These are phyloP conservation scores for Leucogyrophana mollusca DNA, from an alignment of 768 basidiomycete species.

Conservation along the genomic window DNA sequence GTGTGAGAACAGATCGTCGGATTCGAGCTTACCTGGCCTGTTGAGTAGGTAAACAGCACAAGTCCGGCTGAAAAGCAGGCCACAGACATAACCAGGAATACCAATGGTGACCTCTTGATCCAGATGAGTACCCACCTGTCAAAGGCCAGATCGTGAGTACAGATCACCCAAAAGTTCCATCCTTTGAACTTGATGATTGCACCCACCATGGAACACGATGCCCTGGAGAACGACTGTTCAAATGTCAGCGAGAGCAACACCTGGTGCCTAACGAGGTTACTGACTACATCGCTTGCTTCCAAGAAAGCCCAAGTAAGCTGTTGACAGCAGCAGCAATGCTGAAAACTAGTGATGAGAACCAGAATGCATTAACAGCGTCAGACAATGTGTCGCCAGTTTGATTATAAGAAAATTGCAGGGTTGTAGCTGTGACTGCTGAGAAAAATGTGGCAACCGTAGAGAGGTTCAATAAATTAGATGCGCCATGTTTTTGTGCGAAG, in stretches of 20 bases:
- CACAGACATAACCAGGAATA: constrained; percentile 74
- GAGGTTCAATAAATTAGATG: constrained; percentile 66
- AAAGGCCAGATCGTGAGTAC: no score
- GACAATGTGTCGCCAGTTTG: constrained; percentile 31
- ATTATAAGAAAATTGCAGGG: constrained; percentile 63
- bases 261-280: constrained; percentile 26
- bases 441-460: constrained; percentile 80
- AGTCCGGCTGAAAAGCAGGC: constrained; percentile 74
- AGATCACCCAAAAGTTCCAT: no score
- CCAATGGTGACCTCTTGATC: constrained; percentile 78
- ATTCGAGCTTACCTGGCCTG: constrained; percentile 45
- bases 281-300: constrained; percentile 84
- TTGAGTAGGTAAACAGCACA: constrained; percentile 71
- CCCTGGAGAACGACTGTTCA: constrained; percentile 63
- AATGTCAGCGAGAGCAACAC: constrained; percentile 2
- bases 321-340: constrained; percentile 78
- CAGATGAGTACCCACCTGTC: constrained; percentile 67
- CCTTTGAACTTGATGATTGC: no score
- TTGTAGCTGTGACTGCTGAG: constrained; percentile 72
- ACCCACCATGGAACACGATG: constrained; percentile 66
- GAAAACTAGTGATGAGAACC: constrained; percentile 76
- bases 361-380: constrained; percentile 66
- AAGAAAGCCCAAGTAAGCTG: constrained; percentile 71
- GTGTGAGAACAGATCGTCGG: neutral
- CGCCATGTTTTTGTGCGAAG: constrained; percentile 72